Evolutionary conservation across 192 early-diverging fungal genomes (phyloP).

Genomic region (Irineochytrium annulatum): DNA sequence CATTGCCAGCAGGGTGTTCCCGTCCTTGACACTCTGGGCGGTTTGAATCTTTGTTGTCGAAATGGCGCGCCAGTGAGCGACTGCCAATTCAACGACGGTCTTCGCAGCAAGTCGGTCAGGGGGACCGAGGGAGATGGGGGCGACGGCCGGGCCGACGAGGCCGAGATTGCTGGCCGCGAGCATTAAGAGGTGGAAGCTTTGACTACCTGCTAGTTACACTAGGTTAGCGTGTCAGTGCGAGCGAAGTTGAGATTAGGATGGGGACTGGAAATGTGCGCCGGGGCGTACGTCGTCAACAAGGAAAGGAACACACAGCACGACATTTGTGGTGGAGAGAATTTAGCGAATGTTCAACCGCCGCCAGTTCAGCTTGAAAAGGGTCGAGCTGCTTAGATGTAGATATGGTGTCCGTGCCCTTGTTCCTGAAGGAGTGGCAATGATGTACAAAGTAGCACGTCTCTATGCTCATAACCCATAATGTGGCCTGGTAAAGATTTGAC

Average conservation of each 20-base stretch:
- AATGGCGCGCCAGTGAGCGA: background rate
- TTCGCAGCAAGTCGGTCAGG: background rate
- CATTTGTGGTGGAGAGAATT: background rate
- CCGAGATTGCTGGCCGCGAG: no score
- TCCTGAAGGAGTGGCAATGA: no score
- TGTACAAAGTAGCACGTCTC: no score
- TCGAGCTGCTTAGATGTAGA: no score
- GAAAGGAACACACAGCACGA: background rate
- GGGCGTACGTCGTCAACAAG: background rate
- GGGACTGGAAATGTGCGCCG: background rate
- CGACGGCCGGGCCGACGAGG: background rate
- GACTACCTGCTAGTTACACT: background rate
- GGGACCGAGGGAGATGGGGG: background rate
- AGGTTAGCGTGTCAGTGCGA: background rate
- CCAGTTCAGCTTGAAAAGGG: no score
- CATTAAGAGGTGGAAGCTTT: background rate
- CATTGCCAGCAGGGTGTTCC: background rate
- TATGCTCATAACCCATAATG: no score
- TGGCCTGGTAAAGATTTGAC: no score
- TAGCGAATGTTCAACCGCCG: background rate
- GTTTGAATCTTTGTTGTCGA: background rate
- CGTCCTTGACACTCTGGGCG: background rate
- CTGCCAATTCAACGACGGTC: background rate
- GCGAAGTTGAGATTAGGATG: background rate
- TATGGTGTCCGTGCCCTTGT: slow-evolving; percentile 2